Evolutionary conservation across 2,329 filamentous ascomycete genomes (phyloP), one percentile per base, ranked within the genome.

Genomic region (Ophiostoma ulmi): DNA sequence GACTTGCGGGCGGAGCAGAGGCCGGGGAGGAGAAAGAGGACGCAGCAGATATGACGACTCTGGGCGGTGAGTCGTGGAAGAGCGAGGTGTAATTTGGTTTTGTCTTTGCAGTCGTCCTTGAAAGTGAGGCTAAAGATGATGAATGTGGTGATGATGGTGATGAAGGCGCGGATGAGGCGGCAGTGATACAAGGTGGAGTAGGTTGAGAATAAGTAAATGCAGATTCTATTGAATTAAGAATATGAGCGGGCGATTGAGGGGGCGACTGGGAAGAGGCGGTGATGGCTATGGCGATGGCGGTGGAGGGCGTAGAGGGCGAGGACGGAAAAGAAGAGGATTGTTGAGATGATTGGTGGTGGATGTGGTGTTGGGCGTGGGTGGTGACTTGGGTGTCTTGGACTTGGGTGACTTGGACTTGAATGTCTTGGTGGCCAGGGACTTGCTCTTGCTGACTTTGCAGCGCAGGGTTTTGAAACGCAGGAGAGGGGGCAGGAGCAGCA

Each of bases 101-200:
- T 14, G 58, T 20, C 36, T 22, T 67, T 5, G 70, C 14, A 22
- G 55, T 39, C 4, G 38, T 20, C 31, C 48, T 69, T 66, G 64
- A 14, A 22, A 69, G 74, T 68, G 81, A 79, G 73, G 80, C 79
- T 68, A 80, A 80, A 72, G 78, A 78, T 68, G 80, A 68, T 71
- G 74, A 38, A 38, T 6, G 63, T 48, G 39, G 41, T 39, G 61
- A 55, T 55, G 65, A 11, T 52, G 67, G 41, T 48, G 65, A 41
- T 17, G 61, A 38, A 35, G 31, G 35, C 17, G 48, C 63, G 26
- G 48, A 44, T 3, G 22, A 69, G 5, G 36, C 38, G 31, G 14
- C 17, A 58, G 52, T 17, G 10, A 22, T 58, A 22, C n/a, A 58
- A 22, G 52, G 39, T 44, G 14, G 52, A 58, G n/a, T 22, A 22